Conservation (phyloP, 306 rosid species). For the Gynostemma pentaphyllum region DNA sequence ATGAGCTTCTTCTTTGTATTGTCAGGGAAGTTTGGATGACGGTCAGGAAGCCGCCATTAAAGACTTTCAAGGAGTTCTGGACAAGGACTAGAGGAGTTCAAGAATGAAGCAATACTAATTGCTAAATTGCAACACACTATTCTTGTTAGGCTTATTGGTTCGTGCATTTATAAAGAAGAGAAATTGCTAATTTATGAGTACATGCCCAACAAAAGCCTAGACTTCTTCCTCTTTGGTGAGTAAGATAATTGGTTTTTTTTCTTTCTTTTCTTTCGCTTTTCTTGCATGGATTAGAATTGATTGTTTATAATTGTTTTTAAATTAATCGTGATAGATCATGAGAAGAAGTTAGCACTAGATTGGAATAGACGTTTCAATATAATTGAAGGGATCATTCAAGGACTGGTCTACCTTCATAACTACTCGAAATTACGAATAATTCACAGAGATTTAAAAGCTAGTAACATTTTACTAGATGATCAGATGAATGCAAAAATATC, state of each 20-base stretch:
- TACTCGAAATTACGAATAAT: slow-evolving; percentile 26
- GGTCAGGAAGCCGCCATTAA: slow-evolving; percentile 29
- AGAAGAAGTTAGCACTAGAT: slow-evolving; percentile 6
- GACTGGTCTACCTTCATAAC: slow-evolving; percentile 25
- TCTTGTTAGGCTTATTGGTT: slow-evolving; percentile 24
- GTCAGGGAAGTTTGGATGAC: slow-evolving; percentile 19
- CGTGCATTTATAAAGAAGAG: slow-evolving; percentile 25
- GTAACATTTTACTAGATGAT: slow-evolving; percentile 15
- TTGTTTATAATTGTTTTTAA: neutral
- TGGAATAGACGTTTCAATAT: slow-evolving; percentile 20
- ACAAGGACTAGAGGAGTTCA: slow-evolving; percentile 10
- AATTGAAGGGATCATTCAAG: slow-evolving; percentile 17
- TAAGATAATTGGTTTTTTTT: neutral
- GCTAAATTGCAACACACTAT: slow-evolving; percentile 32
- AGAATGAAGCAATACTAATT: slow-evolving; percentile 20
- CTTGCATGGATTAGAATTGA: neutral
- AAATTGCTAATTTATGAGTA: slow-evolving; percentile 8
- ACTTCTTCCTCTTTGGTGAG: slow-evolving; percentile 25
- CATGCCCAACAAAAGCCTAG: neutral
- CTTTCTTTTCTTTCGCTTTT: neutral
- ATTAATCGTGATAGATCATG: slow-evolving; percentile 7
- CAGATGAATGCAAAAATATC: slow-evolving; percentile 32
- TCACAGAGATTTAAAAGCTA: neutral
- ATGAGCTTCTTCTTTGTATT: neutral
- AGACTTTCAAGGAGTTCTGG: slow-evolving; percentile 25